Conservation (phyloP, 139 green algal species). For the Coccomyxa sp. region DNA sequence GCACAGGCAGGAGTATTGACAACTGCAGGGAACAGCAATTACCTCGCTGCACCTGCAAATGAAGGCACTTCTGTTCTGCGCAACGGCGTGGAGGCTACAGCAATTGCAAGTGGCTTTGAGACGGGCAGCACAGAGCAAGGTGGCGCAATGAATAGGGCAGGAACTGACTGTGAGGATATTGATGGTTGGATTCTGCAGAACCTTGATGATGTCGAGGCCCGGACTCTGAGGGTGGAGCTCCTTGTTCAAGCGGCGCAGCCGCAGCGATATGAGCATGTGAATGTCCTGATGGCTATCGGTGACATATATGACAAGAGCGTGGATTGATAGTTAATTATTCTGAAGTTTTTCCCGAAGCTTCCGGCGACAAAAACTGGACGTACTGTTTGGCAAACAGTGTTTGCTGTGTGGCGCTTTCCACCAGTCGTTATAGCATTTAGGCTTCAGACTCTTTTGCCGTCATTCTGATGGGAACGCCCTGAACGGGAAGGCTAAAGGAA, state of each 20-base stretch:
- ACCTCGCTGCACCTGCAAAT: neutral
- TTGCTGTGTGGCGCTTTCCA: too few species aligned
- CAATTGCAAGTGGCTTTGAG: neutral
- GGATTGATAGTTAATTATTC: neutral
- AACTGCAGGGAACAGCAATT: neutral
- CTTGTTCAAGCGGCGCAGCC: neutral
- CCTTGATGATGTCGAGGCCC: neutral
- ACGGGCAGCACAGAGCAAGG: neutral
- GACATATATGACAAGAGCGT: neutral
- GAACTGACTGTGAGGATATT: neutral
- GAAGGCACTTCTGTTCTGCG: neutral
- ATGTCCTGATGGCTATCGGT: neutral
- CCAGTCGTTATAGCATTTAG: too few species aligned
- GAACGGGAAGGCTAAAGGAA: too few species aligned
- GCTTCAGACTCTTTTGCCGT: too few species aligned
- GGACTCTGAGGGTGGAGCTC: neutral
- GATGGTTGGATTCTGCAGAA: conserved; percentile 3
- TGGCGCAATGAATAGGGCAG: neutral
- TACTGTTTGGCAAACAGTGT: too few species aligned
- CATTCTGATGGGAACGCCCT: too few species aligned
- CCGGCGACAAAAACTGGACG: too few species aligned
- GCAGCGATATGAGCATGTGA: neutral
- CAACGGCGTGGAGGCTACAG: neutral
- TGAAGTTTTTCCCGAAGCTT: neutral
- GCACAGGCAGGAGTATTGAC: neutral